These are phyloP conservation scores for Phytophthora foliorum DNA, from an alignment of 352 stramenopile species.

Conservation along the genomic window DNA sequence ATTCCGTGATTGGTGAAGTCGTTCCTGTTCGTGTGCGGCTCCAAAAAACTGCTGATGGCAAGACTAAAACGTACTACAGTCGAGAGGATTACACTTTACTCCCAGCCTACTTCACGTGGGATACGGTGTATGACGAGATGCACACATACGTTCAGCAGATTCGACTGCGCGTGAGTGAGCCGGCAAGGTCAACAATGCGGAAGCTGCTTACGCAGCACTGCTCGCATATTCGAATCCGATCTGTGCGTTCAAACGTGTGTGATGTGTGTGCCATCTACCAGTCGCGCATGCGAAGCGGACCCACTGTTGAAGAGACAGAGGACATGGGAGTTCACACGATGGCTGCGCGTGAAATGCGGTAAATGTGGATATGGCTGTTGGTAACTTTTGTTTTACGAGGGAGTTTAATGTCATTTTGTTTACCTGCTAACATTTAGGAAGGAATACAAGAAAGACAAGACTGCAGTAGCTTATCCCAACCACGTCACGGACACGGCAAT, in stretches of 20 bases:
- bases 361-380: no score
- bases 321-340: conserved; percentile 3
- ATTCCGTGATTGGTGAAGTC: not conserved
- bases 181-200: conserved; percentile 6
- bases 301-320: conserved; percentile 12
- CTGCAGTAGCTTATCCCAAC: no score
- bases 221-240: conserved; percentile 12
- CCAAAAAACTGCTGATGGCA: not conserved
- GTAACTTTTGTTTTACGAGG: no score
- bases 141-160: not conserved
- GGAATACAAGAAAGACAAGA: no score
- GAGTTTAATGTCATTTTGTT: no score
- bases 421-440: no score
- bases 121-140: conserved; percentile 16
- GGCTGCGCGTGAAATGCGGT: conserved; percentile 19
- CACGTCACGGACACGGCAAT: no score
- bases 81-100: conserved; percentile 2
- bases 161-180: not conserved
- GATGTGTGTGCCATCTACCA: conserved; percentile 17
- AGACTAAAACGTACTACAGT: not conserved
- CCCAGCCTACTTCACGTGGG: conserved; percentile 17
- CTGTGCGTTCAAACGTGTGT: conserved; percentile 9
- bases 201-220: conserved; percentile 10
- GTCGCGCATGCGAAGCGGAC: not conserved
- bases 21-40: not conserved